phyloP scores from a whole-genome alignment of 495 filamentous ascomycete species.

The Filosporella fistucella region DNA sequence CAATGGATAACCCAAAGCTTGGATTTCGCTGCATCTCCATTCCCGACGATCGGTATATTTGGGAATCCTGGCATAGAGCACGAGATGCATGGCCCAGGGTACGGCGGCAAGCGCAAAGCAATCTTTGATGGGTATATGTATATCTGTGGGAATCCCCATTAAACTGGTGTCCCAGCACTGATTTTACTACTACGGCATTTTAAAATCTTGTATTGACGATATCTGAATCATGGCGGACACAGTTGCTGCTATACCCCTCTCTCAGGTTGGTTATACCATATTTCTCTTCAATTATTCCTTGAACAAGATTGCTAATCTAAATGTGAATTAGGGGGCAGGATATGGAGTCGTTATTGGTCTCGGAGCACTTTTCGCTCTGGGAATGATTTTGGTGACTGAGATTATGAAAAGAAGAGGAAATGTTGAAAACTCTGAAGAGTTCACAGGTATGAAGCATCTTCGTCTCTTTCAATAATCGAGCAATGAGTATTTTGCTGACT shows the following conservation, averaged over 20 bases:
- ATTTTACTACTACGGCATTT: too few relatives aligned
- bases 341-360: constrained; percentile 1
- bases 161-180: too few relatives aligned
- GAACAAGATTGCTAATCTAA: background rate
- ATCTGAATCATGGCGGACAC: background rate
- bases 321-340: background rate
- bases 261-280: background rate
- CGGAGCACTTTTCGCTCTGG: background rate
- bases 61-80: too few relatives aligned
- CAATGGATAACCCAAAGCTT: too few relatives aligned
- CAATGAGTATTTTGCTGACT: background rate
- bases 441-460: background rate
- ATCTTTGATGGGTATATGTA: too few relatives aligned
- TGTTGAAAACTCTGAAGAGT: background rate
- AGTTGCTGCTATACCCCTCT: background rate
- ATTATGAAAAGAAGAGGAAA: constrained; percentile 1
- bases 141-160: too few relatives aligned
- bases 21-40: too few relatives aligned
- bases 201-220: too few relatives aligned
- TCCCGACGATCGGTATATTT: too few relatives aligned
- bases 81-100: too few relatives aligned
- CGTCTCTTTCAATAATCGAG: background rate
- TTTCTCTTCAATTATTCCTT: background rate
- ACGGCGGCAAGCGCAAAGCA: too few relatives aligned
- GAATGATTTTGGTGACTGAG: background rate